Evolutionary conservation across 2,329 filamentous ascomycete species (phyloP).

Genomic region (Raffaelea ambrosiae): DNA sequence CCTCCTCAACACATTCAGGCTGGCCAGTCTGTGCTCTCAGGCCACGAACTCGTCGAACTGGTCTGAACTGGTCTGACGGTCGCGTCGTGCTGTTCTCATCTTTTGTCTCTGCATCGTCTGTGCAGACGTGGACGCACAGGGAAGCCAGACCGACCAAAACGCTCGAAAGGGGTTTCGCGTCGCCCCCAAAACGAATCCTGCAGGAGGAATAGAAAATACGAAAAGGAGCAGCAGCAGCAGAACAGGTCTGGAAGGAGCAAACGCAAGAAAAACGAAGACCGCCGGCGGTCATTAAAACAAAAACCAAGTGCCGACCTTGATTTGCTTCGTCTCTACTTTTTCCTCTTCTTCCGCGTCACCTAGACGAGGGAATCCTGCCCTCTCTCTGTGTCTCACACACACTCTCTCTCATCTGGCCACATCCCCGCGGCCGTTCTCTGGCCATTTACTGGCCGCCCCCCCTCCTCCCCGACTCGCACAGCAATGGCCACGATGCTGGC

Average conservation of each 20-base stretch:
- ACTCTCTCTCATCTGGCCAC: too few species aligned
- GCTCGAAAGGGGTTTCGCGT: too few species aligned
- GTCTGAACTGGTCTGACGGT: constrained; percentile 7
- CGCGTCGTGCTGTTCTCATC: neutral
- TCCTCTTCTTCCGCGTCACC: too few species aligned
- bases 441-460: too few species aligned
- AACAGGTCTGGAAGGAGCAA: too few species aligned
- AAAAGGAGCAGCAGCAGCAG: neutral
- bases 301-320: too few species aligned
- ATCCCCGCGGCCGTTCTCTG: too few species aligned
- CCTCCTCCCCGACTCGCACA: too few species aligned
- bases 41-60: constrained; percentile 4
- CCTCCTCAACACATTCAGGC: constrained; percentile 1
- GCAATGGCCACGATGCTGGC: constrained; percentile 49
- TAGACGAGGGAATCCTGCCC: too few species aligned
- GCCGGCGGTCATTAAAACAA: too few species aligned
- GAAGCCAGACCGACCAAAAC: neutral
- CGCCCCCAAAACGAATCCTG: neutral
- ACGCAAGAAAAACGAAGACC: constrained; percentile 6
- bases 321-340: too few species aligned
- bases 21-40: constrained; percentile 4
- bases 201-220: neutral
- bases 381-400: too few species aligned
- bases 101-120: neutral
- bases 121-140: neutral